Percentiles rank a stretch among this genome's conserved stretches.
These are phyloP conservation scores for Aspergillus nidulans DNA, from an alignment of 495 filamentous ascomycete genomes.

Conservation along the genomic window DNA sequence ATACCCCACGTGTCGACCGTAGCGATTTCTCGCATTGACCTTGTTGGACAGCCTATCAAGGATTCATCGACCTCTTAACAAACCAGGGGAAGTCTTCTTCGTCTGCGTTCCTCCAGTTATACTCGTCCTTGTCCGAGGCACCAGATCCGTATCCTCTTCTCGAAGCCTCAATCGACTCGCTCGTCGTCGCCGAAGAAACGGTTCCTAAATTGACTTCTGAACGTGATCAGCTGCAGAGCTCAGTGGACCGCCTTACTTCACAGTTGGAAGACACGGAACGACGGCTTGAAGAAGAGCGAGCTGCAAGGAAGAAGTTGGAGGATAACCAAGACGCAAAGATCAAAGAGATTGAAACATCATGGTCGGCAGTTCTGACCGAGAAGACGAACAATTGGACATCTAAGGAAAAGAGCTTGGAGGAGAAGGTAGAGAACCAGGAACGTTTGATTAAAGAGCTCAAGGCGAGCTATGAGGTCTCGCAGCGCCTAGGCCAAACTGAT, in stretches of 20 bases:
- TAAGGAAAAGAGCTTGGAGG: constrained; percentile 86
- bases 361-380: constrained; percentile 88
- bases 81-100: constrained; percentile 91
- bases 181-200: constrained; percentile 85
- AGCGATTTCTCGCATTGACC: constrained; percentile 6
- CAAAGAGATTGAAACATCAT: constrained; percentile 84
- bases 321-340: constrained; percentile 68
- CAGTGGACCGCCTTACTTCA: constrained; percentile 73
- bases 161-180: constrained; percentile 91
- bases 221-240: constrained; percentile 78
- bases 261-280: constrained; percentile 85
- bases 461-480: constrained; percentile 94
- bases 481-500: constrained; percentile 71
- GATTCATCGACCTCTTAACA: constrained; percentile 92
- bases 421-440: constrained; percentile 93
- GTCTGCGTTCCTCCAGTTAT: constrained; percentile 84
- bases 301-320: constrained; percentile 68
- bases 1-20: not conserved
- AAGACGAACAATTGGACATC: constrained; percentile 95
- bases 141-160: constrained; percentile 95
- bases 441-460: constrained; percentile 89
- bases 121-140: constrained; percentile 89
- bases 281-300: constrained; percentile 67
- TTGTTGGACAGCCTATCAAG: constrained; percentile 72
- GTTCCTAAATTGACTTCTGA: constrained; percentile 82